Evolutionary conservation across 805 yeast genomes (phyloP).

Genomic region (Kodamaea neixiangensis): DNA sequence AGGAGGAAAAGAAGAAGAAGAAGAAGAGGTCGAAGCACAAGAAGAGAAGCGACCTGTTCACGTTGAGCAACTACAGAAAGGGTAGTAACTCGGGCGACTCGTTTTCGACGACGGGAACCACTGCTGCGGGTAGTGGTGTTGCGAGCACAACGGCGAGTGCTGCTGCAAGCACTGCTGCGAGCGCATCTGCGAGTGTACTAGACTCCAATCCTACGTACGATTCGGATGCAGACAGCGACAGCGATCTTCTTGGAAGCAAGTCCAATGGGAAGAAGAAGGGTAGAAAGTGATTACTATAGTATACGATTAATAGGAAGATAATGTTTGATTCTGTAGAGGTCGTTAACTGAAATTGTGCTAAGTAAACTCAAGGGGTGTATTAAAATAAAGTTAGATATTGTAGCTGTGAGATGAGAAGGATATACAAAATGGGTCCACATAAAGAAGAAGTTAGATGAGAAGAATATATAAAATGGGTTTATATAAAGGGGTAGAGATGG

Average conservation of each 20-base stretch:
- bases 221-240: constrained; percentile 6
- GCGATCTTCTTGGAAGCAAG: background rate
- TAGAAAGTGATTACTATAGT: background rate
- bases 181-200: background rate
- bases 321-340: no score
- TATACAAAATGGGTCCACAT: no score
- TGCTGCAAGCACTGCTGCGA: background rate
- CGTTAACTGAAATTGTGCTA: no score
- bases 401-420: no score
- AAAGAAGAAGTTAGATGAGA: no score
- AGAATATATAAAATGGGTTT: no score
- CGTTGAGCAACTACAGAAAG: constrained; percentile 11
- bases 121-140: background rate
- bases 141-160: background rate
- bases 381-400: no score
- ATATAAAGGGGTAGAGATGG: no score
- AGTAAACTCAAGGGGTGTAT: no score
- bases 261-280: constrained; percentile 2
- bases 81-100: constrained; percentile 5
- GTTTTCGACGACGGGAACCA: background rate
- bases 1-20: constrained; percentile 11
- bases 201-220: background rate
- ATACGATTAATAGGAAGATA: no score
- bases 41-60: constrained; percentile 16
- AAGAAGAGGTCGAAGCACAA: constrained; percentile 10